Evolutionary conservation across 768 basidiomycete genomes (phyloP).

Genomic region (Mycena epipterygia): DNA sequence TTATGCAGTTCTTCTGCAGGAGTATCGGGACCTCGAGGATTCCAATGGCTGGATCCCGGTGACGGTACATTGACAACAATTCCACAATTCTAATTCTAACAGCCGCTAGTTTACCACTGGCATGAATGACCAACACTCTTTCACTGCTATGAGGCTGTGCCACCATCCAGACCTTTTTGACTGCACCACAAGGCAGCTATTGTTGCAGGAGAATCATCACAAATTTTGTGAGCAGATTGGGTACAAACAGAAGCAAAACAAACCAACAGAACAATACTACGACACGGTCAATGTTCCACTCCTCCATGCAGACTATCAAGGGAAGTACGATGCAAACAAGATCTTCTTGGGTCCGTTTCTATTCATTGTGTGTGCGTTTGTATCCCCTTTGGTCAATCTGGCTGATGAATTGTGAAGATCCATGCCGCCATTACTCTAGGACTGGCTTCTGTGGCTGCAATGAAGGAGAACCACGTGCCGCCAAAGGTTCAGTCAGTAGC

Average conservation of each 20-base stretch:
- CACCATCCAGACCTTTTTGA: neutral
- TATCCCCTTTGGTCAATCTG: neutral
- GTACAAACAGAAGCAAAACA: neutral
- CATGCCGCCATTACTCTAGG: slow-evolving; percentile 21
- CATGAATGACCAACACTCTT: slow-evolving; percentile 7
- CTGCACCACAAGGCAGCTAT: neutral
- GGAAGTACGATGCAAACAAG: neutral
- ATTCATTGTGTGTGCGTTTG: neutral
- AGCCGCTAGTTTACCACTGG: neutral
- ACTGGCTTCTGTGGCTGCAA: neutral
- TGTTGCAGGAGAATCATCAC: neutral
- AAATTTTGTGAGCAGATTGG: neutral
- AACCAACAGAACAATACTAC: neutral
- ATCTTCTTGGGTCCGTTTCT: neutral
- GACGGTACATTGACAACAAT: neutral
- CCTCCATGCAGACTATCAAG: slow-evolving; percentile 14
- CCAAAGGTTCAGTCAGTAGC: neutral
- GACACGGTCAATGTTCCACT: slow-evolving; percentile 12
- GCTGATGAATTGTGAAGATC: neutral
- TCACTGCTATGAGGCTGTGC: neutral
- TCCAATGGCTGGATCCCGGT: slow-evolving; percentile 10
- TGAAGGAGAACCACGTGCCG: neutral
- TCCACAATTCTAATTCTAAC: neutral
- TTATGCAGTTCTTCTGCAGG: neutral
- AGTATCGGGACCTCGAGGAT: neutral